Conservation (phyloP, 2,329 filamentous ascomycete genomes). For the Orbilia ellipsospora region DNA sequence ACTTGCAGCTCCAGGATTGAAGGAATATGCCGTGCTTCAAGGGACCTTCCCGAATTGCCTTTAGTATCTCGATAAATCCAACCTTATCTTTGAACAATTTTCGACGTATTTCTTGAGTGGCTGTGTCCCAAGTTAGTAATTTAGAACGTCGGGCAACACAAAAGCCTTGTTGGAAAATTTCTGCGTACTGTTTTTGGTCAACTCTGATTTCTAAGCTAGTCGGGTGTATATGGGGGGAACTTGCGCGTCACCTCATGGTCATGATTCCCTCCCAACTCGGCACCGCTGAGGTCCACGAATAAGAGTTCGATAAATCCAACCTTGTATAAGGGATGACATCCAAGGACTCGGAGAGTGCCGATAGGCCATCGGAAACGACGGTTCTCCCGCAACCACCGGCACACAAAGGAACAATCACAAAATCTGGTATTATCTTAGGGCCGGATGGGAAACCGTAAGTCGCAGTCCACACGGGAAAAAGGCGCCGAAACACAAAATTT, state of each 20-base stretch:
- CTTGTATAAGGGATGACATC: slow-evolving; percentile 16
- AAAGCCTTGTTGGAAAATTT: slow-evolving; percentile 43
- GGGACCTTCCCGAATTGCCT: too few relatives aligned
- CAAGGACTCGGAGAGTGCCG: slow-evolving; percentile 3
- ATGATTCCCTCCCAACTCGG: not conserved
- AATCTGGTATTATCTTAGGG: slow-evolving; percentile 75
- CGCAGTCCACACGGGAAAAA: slow-evolving; percentile 33
- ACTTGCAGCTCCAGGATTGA: not conserved
- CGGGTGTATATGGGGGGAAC: not conserved
- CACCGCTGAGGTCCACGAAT: not conserved
- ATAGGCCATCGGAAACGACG: slow-evolving; percentile 9
- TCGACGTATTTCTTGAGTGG: too few relatives aligned
- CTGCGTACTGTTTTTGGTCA: slow-evolving; percentile 12
- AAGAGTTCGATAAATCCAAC: not conserved
- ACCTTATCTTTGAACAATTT: too few relatives aligned
- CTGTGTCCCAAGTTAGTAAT: too few relatives aligned
- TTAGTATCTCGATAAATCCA: too few relatives aligned
- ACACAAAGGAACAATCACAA: slow-evolving; percentile 62
- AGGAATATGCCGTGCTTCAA: too few relatives aligned
- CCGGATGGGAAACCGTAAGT: slow-evolving; percentile 86
- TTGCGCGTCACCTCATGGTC: too few relatives aligned
- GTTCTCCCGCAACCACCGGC: slow-evolving; percentile 36
- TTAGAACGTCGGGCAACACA: slow-evolving; percentile 22
- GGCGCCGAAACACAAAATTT: not conserved
- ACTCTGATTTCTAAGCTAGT: slow-evolving; percentile 44